Evolutionary conservation across 768 basidiomycete genomes (phyloP).

Genomic region (Psilocybe sp.): DNA sequence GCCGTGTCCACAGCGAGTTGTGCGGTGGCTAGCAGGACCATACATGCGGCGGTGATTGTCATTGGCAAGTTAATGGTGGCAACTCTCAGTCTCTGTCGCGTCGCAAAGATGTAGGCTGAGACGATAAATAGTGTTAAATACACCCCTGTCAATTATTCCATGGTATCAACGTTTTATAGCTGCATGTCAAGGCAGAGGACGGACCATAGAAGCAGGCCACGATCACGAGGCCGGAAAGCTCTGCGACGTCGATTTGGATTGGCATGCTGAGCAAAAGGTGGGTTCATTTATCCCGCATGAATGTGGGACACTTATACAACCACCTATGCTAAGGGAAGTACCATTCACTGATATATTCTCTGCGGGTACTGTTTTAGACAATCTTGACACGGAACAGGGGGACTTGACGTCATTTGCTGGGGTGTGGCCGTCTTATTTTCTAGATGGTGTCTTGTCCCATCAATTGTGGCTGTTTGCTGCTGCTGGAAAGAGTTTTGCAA

Average conservation of each 20-base stretch:
- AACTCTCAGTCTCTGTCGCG: neutral
- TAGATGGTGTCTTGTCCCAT: no score
- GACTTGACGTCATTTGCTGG: no score
- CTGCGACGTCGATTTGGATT: conserved; percentile 5
- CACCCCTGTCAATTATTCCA: neutral
- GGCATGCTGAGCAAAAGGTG: neutral
- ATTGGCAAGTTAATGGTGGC: conserved; percentile 8
- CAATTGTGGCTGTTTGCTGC: no score
- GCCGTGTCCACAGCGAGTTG: conserved; percentile 10
- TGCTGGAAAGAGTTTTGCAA: no score
- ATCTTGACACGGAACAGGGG: no score
- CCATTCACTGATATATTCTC: no score
- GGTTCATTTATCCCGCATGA: no score
- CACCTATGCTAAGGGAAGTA: no score
- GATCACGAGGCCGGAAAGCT: conserved; percentile 8
- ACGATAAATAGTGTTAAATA: conserved; percentile 7
- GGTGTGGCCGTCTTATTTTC: no score
- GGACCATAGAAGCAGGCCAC: conserved; percentile 7
- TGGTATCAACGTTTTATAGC: neutral
- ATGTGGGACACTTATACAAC: no score
- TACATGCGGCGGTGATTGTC: conserved; percentile 7
- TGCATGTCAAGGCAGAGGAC: neutral
- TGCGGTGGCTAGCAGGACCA: conserved; percentile 8
- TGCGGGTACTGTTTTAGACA: no score
- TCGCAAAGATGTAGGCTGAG: conserved; percentile 8